These are phyloP conservation scores for Colletotrichum gloeosporioides DNA, from an alignment of 2,329 filamentous ascomycete genomes.

Conservation along the genomic window DNA sequence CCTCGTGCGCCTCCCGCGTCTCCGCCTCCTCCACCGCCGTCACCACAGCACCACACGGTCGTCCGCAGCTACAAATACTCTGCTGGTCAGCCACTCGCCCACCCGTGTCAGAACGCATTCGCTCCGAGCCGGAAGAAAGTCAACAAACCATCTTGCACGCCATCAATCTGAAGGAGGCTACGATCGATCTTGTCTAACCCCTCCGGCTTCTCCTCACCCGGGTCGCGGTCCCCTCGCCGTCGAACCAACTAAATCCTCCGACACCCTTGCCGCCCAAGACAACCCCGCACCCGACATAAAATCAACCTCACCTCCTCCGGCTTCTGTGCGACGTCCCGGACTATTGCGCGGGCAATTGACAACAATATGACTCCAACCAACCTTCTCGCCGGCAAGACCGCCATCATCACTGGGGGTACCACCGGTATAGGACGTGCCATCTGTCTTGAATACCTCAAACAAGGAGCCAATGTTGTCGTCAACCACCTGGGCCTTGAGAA, in stretches of 20 bases:
- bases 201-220: background rate
- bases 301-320: background rate
- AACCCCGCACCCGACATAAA: background rate
- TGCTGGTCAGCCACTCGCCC: background rate
- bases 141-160: background rate
- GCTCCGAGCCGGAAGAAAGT: background rate
- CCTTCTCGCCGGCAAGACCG: slow-evolving; percentile 76
- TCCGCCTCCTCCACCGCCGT: background rate
- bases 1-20: background rate
- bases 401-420: slow-evolving; percentile 85
- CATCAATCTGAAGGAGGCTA: background rate
- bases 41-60: background rate
- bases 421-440: slow-evolving; percentile 90
- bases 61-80: background rate
- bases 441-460: slow-evolving; percentile 76
- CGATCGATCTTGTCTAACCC: background rate
- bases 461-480: slow-evolving; percentile 80
- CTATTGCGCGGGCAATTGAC: background rate
- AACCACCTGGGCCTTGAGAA: slow-evolving; percentile 74
- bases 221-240: background rate
- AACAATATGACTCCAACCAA: slow-evolving; percentile 47
- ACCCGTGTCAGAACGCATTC: background rate
- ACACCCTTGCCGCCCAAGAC: background rate
- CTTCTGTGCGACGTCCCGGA: background rate
- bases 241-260: background rate